Percentiles rank a stretch among this genome's conserved stretches.
These are phyloP conservation scores for Glutinoglossum americanum DNA, from an alignment of 495 filamentous ascomycete genomes.

Conservation along the genomic window DNA sequence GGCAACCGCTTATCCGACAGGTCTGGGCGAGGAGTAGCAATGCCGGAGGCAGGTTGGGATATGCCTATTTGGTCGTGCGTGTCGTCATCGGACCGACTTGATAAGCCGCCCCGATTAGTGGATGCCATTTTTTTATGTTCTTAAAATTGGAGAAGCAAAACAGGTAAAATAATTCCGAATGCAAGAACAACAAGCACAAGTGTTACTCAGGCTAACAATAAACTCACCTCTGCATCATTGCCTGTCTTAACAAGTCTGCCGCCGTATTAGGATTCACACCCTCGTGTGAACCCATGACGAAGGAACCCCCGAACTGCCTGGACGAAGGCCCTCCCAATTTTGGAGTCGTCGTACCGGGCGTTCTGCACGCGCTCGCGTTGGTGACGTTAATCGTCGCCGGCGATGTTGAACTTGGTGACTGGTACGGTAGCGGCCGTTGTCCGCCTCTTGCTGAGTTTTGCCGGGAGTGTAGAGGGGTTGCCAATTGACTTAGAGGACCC, in stretches of 20 bases:
- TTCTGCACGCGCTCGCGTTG: not conserved
- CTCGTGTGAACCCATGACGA: slow-evolving; percentile 1
- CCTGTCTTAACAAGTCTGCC: slow-evolving; percentile 1
- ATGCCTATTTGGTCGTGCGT: slow-evolving; percentile 16
- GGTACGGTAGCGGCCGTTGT: not conserved
- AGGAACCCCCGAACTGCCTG: not conserved
- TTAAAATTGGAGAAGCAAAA: not conserved
- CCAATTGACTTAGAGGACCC: not conserved
- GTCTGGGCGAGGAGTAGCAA: slow-evolving; percentile 76
- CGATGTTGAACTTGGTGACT: not conserved
- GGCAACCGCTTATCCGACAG: slow-evolving; percentile 67
- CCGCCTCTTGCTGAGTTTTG: not conserved
- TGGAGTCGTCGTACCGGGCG: not conserved
- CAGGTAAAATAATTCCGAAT: not conserved
- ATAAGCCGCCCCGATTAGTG: not conserved
- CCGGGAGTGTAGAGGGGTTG: slow-evolving; percentile 2
- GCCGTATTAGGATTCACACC: not conserved
- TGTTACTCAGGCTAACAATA: not conserved
- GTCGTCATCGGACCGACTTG: slow-evolving; percentile 5
- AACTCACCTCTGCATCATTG: slow-evolving; percentile 3
- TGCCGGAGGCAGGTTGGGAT: slow-evolving; percentile 55
- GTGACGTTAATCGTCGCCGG: not conserved
- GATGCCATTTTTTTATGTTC: not conserved
- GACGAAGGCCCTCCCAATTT: not conserved
- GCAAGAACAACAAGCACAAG: not conserved